phyloP scores from a whole-genome alignment of 2,329 filamentous ascomycete species.

The Penicillium sp. region DNA sequence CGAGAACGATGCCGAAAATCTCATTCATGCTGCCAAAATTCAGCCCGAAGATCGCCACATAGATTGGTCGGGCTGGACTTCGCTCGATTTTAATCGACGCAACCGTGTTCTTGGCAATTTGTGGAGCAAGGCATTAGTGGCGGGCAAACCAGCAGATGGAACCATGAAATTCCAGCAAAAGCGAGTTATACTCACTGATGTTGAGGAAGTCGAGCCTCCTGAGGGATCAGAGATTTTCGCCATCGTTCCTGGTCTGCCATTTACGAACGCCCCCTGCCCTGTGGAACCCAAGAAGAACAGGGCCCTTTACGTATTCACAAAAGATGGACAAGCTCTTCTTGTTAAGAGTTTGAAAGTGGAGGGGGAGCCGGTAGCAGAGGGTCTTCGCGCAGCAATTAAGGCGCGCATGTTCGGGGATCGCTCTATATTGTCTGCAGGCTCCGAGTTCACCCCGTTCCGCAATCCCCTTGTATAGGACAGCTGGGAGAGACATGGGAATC shows the following conservation, averaged over 20 bases:
- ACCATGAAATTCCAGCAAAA: slow-evolving; percentile 23
- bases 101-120: slow-evolving; percentile 58
- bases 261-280: slow-evolving; percentile 25
- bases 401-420: slow-evolving; percentile 34
- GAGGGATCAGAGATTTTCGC: slow-evolving; percentile 22
- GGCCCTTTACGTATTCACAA: slow-evolving; percentile 34
- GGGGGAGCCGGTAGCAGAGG: slow-evolving; percentile 31
- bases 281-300: slow-evolving; percentile 22
- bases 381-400: slow-evolving; percentile 34
- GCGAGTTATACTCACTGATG: slow-evolving; percentile 34
- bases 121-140: slow-evolving; percentile 51
- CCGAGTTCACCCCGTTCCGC: slow-evolving; percentile 29
- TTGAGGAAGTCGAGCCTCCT: slow-evolving; percentile 28
- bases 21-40: slow-evolving; percentile 66
- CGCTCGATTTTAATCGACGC: slow-evolving; percentile 51
- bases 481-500: no score
- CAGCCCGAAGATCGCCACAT: slow-evolving; percentile 58
- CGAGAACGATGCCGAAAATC: slow-evolving; percentile 18
- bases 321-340: slow-evolving; percentile 31
- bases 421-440: slow-evolving; percentile 21
- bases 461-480: slow-evolving; percentile 25
- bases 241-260: slow-evolving; percentile 34
- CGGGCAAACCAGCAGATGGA: slow-evolving; percentile 14
- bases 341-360: slow-evolving; percentile 39
- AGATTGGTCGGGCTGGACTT: slow-evolving; percentile 51